A percentile compares a stretch with the other conserved stretches of the same genome.
phyloP scores from a whole-genome alignment of 371 early-diverging fungal species.

The Vavraia culicis region DNA sequence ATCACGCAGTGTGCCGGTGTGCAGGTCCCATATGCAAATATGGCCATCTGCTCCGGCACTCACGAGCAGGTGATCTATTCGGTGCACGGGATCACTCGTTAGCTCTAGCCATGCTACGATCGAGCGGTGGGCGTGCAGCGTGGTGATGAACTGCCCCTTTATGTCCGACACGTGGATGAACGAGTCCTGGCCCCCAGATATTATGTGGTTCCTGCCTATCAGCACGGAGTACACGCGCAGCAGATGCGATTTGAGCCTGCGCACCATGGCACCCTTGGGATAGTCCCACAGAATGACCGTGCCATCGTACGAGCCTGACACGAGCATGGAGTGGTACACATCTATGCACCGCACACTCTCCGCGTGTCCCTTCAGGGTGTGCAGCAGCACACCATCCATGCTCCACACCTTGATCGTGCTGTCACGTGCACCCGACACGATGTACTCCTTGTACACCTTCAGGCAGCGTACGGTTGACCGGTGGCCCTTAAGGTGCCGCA shows the following conservation, averaged over 20 bases:
- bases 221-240: conserved; percentile 70
- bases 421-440: conserved; percentile 43
- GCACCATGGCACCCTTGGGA: conserved; percentile 30
- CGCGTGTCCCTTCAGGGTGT: conserved; percentile 55
- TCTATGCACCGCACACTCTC: conserved; percentile 76
- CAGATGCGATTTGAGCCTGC: conserved; percentile 28
- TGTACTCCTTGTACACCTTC: conserved; percentile 52
- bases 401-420: conserved; percentile 37
- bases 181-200: conserved; percentile 57
- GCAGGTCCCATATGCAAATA: conserved; percentile 27
- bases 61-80: conserved; percentile 17
- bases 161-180: conserved; percentile 28
- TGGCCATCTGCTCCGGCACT: conserved; percentile 26
- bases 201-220: conserved; percentile 59
- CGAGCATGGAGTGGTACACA: conserved; percentile 60
- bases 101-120: conserved; percentile 27
- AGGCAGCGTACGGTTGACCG: conserved; percentile 76
- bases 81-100: not conserved
- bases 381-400: conserved; percentile 25
- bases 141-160: conserved; percentile 7
- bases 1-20: conserved; percentile 4
- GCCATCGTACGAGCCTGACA: conserved; percentile 81
- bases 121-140: conserved; percentile 9
- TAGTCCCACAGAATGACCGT: conserved; percentile 75
- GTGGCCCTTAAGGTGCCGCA: conserved; percentile 69